A percentile compares a stretch with the other conserved stretches of the same genome.
phyloP scores from a whole-genome alignment of 2,329 filamentous ascomycete species.

The Penicillium sp. region DNA sequence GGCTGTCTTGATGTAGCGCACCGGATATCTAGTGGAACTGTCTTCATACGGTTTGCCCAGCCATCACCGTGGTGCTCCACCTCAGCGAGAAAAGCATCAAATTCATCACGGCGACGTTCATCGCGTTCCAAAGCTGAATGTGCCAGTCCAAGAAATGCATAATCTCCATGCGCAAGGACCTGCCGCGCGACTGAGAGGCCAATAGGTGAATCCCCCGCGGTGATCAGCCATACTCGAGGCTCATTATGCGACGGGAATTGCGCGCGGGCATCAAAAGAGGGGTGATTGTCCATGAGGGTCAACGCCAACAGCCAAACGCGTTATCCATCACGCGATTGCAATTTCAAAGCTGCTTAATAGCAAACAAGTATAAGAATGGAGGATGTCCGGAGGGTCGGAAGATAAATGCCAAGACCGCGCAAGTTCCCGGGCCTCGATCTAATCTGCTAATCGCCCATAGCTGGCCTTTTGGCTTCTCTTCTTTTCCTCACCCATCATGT shows the following conservation, averaged over 20 bases:
- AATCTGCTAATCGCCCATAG: conserved; percentile 1
- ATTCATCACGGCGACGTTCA: conserved; percentile 71
- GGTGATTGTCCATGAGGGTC: conserved; percentile 33
- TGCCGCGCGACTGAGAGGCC: conserved; percentile 77
- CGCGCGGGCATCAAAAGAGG: conserved; percentile 31
- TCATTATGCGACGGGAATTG: conserved; percentile 60
- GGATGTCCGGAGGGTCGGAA: conserved; percentile 1
- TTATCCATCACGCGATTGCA: conserved; percentile 28
- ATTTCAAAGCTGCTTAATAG: not conserved
- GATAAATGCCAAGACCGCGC: conserved; percentile 4
- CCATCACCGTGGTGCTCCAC: conserved; percentile 64
- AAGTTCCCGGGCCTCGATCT: conserved; percentile 10
- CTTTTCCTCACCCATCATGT: conserved; percentile 29
- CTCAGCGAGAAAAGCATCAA: conserved; percentile 71
- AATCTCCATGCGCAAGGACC: conserved; percentile 86
- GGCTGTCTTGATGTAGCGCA: conserved; percentile 19
- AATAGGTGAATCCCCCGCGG: conserved; percentile 79
- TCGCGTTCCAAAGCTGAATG: conserved; percentile 73
- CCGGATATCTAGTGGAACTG: conserved; percentile 59
- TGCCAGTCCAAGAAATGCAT: conserved; percentile 78
- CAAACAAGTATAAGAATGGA: not conserved
- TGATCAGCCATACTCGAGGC: conserved; percentile 90
- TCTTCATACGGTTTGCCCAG: conserved; percentile 73
- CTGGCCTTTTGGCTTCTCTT: conserved; percentile 11
- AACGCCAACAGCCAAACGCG: conserved; percentile 19